Conservation (phyloP, 2,329 filamentous ascomycete species). For the Monosporascus sp. region DNA sequence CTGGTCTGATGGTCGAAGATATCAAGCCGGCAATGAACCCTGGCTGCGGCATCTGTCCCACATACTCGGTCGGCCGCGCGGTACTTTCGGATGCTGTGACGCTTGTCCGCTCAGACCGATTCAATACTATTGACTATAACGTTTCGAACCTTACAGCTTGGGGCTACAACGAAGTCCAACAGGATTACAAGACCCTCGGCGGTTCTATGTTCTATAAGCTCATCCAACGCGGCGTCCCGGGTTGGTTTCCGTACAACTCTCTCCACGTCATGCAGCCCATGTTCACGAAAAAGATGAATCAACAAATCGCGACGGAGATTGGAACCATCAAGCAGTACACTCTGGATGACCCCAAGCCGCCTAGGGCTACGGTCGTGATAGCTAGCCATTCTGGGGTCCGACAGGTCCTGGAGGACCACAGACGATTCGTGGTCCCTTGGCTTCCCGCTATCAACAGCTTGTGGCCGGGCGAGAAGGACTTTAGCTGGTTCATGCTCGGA, state of each 20-base stretch:
- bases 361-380: conserved; percentile 23
- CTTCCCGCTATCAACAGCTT: conserved; percentile 23
- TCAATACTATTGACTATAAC: conserved; percentile 48
- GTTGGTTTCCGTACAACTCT: conserved; percentile 38
- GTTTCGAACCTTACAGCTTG: conserved; percentile 34
- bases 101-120: conserved; percentile 53
- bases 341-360: conserved; percentile 29
- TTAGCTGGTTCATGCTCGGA: conserved; percentile 33
- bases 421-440: conserved; percentile 31
- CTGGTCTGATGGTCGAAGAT: conserved; percentile 59
- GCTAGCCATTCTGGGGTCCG: conserved; percentile 22
- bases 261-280: conserved; percentile 40
- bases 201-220: conserved; percentile 42
- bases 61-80: conserved; percentile 48
- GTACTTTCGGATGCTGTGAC: conserved; percentile 56
- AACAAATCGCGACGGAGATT: conserved; percentile 31
- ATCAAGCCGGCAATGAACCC: conserved; percentile 44
- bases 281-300: conserved; percentile 37
- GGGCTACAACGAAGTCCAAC: conserved; percentile 36
- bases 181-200: conserved; percentile 31
- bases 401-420: conserved; percentile 25
- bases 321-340: conserved; percentile 31
- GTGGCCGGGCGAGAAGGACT: conserved; percentile 31
- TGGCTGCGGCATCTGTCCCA: conserved; percentile 46
- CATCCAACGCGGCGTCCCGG: conserved; percentile 38